Percentiles rank a stretch among this genome's conserved stretches.
Conservation (phyloP, 768 basidiomycete genomes). For the Rhodotorula taiwanensis region DNA sequence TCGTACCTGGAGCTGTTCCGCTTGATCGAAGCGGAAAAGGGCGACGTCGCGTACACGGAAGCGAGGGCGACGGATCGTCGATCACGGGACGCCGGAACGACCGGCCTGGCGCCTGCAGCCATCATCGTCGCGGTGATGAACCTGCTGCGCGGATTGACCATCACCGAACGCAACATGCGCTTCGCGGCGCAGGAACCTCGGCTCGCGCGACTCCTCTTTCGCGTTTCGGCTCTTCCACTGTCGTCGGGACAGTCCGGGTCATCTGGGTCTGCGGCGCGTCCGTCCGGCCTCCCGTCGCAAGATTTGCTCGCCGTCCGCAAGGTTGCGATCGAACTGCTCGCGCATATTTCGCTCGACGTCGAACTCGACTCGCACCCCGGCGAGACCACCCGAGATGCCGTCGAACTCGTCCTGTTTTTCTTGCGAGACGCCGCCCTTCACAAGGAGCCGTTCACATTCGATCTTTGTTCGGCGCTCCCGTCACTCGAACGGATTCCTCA, state of each 20-base stretch:
- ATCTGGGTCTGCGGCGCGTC: neutral
- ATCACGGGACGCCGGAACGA: too few relatives aligned
- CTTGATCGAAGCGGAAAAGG: conserved; percentile 22
- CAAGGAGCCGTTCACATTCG: conserved; percentile 36
- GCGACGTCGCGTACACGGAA: neutral
- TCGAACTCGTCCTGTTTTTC: conserved; percentile 41
- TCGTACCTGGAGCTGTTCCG: conserved; percentile 30
- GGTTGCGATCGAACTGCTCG: conserved; percentile 65
- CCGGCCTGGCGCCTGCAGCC: conserved; percentile 48
- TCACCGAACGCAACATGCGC: conserved; percentile 61
- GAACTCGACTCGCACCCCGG: conserved; percentile 49
- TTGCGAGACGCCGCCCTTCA: conserved; percentile 45
- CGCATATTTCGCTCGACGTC: conserved; percentile 56
- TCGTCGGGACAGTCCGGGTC: conserved; percentile 4
- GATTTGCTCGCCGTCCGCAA: conserved; percentile 69
- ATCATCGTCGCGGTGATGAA: conserved; percentile 64
- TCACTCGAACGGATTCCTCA: neutral
- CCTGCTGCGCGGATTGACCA: conserved; percentile 79
- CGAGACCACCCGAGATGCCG: neutral
- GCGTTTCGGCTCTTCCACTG: conserved; percentile 43
- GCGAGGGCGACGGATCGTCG: neutral
- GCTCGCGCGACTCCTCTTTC: conserved; percentile 61
- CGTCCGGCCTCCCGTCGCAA: conserved; percentile 58
- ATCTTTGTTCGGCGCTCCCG: conserved; percentile 21
- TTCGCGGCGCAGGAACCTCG: conserved; percentile 62